A percentile compares a stretch with the other conserved stretches of the same genome.
Evolutionary conservation across 148 eudicot genomes (phyloP).

Genomic region (Pharnaceum exiguum): DNA sequence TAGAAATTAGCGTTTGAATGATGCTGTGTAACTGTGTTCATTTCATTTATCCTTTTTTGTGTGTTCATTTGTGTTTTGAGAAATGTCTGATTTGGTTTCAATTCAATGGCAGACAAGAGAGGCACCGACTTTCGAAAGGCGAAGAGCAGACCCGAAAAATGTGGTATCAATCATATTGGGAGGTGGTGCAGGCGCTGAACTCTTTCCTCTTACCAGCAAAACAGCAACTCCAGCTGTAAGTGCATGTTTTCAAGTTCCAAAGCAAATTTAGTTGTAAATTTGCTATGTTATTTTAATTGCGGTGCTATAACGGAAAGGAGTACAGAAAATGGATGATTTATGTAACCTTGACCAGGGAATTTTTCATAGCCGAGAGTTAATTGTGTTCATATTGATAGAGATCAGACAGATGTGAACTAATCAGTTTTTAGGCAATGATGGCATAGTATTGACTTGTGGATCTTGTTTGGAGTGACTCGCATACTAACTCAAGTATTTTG

Average conservation of each 20-base stretch:
- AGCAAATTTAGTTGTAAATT: background rate
- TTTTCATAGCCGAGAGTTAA: background rate
- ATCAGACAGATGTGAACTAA: background rate
- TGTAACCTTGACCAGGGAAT: too few species aligned
- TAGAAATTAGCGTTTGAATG: background rate
- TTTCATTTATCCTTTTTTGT: background rate
- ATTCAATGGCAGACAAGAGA: slow-evolving; percentile 39
- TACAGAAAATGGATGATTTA: background rate
- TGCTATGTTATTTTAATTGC: background rate
- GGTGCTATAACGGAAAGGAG: background rate
- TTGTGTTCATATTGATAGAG: background rate
- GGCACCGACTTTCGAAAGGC: slow-evolving; percentile 36
- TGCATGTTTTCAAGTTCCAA: background rate
- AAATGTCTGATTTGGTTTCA: background rate
- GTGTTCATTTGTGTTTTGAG: background rate
- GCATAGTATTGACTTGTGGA: too few species aligned
- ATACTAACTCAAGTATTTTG: slow-evolving; percentile 8
- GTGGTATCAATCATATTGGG: slow-evolving; percentile 86
- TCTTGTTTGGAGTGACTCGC: background rate
- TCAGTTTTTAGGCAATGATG: background rate
- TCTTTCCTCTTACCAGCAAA: slow-evolving; percentile 85
- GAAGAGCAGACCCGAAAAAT: slow-evolving; percentile 55
- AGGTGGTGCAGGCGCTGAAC: slow-evolving; percentile 87
- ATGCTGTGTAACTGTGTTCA: background rate
- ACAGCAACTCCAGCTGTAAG: slow-evolving; percentile 97